Base-by-base conservation (phyloP, 176 grass and related monocot species). In the Ananas comosus region DNA sequence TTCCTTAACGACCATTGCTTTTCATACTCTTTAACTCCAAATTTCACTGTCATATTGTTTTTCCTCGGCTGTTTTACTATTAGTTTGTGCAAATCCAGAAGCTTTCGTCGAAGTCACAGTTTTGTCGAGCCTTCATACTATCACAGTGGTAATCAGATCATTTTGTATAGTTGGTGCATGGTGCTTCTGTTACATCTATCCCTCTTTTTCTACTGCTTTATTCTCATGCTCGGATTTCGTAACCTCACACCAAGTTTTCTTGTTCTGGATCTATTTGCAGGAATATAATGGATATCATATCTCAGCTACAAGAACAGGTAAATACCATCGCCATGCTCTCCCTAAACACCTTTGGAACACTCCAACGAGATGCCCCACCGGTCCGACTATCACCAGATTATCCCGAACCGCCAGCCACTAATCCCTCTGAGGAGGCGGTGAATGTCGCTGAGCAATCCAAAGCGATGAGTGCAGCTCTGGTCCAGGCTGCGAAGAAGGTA, bases 231-330 rank as follows among this genome's bases (percentile, higher is more conserved):
- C 10, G 9, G 10, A 18, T 19, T 21, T 9, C n/a, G 7, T 61
- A 61, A 61, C 33, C 21, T 18, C 56, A 61, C 48, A 42, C 27
- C 48, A 42, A 12, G 7, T 66, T 48, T 48, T 65, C n/a, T 66
- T 47, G 0, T 66, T 66, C 64, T 42, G 64, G 33, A 8, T 11
- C 42, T 66, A 7, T 47, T 25, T 66, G n/a, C 9, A 9, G 28
- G 56, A 22, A 16, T 18, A 61, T 61, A 51, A 97, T 97, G 93
- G 89, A 92, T 70, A 97, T 92, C 66, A 92, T 97, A 80, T 82
- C 93, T 76, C 93, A 97, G 80, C 85, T 97, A 59, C 93, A 97
- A 70, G 89, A 97, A 61, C 86, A 92, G 83, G 89, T 97, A 2
- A 92, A 90, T 71, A 74, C 85, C 53, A 85, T 92, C 42, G 86